Evolutionary conservation across 2,329 filamentous ascomycete species (phyloP).

Genomic region (Coniochaeta sp.): DNA sequence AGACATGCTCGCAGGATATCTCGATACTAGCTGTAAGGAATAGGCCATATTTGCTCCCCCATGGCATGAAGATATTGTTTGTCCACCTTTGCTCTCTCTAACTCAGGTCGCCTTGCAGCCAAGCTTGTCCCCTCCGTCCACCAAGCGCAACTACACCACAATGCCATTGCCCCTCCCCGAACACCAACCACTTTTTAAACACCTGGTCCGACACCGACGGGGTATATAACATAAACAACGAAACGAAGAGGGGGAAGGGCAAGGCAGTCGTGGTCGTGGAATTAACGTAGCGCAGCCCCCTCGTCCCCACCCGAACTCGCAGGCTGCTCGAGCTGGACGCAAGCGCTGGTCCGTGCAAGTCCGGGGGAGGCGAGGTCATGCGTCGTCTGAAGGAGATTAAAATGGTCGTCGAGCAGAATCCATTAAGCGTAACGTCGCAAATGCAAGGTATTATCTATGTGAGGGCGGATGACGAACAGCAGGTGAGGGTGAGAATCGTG

Average conservation of each 20-base stretch:
- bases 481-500: slow-evolving; percentile 4
- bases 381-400: slow-evolving; percentile 16
- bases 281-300: slow-evolving; percentile 8
- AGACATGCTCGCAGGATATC: slow-evolving; percentile 11
- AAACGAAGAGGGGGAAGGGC: slow-evolving; percentile 24
- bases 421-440: slow-evolving; percentile 26
- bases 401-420: slow-evolving; percentile 19
- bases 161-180: slow-evolving; percentile 20
- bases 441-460: slow-evolving; percentile 22
- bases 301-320: background rate
- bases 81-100: slow-evolving; percentile 4
- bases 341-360: slow-evolving; percentile 8
- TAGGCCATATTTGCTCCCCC: slow-evolving; percentile 3
- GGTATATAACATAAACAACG: slow-evolving; percentile 33
- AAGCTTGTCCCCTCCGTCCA: background rate
- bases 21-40: slow-evolving; percentile 8
- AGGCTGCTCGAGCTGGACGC: background rate
- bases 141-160: slow-evolving; percentile 14
- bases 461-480: slow-evolving; percentile 5
- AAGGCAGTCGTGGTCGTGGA: slow-evolving; percentile 17
- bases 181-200: slow-evolving; percentile 18
- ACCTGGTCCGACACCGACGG: slow-evolving; percentile 21
- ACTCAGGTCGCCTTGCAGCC: background rate
- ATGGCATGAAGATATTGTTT: slow-evolving; percentile 3
- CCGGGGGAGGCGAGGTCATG: slow-evolving; percentile 8